A percentile compares a stretch with the other conserved stretches of the same genome.
Conservation (phyloP, 1,139 yeast genomes). For the Lodderomyces elongisporus region DNA sequence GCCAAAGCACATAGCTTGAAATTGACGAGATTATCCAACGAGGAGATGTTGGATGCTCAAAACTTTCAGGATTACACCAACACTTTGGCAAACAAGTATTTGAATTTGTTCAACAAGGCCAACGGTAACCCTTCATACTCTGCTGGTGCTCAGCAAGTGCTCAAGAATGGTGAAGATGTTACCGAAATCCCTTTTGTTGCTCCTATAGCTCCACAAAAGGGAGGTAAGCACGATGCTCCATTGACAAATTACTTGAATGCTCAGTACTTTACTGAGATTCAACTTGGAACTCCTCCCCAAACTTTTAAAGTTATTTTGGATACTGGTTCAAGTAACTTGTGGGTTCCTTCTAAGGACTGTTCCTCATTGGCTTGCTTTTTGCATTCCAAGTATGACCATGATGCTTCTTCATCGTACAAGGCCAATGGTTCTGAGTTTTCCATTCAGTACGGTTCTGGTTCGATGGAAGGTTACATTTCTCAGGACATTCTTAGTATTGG, state of each 20-base stretch:
- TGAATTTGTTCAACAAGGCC: constrained; percentile 47
- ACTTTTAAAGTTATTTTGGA: constrained; percentile 84
- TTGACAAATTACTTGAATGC: constrained; percentile 90
- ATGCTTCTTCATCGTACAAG: constrained; percentile 71
- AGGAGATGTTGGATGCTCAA: constrained; percentile 56
- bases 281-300: constrained; percentile 91
- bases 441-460: constrained; percentile 89
- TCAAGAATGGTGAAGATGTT: constrained; percentile 4
- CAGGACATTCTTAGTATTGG: constrained; percentile 78
- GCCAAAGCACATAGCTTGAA: constrained; percentile 63
- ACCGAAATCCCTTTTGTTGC: constrained; percentile 43
- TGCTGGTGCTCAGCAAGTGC: constrained; percentile 15
- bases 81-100: constrained; percentile 71
- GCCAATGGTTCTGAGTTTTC: constrained; percentile 81
- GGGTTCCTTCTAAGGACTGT: constrained; percentile 93
- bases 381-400: constrained; percentile 86
- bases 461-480: constrained; percentile 86
- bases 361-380: constrained; percentile 90
- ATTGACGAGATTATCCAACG: constrained; percentile 58
- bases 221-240: constrained; percentile 59
- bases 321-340: constrained; percentile 93
- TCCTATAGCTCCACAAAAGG: constrained; percentile 22
- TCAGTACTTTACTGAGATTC: constrained; percentile 87
- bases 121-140: constrained; percentile 19
- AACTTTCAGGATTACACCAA: constrained; percentile 60